phyloP scores from a whole-genome alignment of 2,329 filamentous ascomycete species.

The Seiridium cupressi region DNA sequence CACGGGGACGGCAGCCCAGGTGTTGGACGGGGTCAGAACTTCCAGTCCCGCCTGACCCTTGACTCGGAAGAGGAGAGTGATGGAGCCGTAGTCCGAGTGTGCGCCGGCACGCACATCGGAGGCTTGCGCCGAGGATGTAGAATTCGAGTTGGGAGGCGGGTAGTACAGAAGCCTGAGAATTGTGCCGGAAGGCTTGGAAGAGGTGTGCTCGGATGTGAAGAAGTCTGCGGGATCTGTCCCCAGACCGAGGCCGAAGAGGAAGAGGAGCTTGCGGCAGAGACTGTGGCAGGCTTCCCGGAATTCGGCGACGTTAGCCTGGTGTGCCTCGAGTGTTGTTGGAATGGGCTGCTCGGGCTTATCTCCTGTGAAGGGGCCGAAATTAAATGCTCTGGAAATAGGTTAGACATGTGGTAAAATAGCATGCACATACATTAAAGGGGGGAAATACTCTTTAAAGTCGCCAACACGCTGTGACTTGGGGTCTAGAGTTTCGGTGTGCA shows the following conservation, averaged over 20 bases:
- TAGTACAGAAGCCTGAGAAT: conserved; percentile 74
- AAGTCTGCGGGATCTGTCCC: conserved; percentile 55
- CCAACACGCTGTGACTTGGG: conserved; percentile 78
- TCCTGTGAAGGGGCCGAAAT: conserved; percentile 75
- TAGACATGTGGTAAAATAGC: too few relatives aligned
- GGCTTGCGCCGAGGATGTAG: conserved; percentile 39
- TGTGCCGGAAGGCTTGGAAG: conserved; percentile 46
- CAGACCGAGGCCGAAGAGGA: conserved; percentile 76
- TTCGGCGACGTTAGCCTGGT: conserved; percentile 58
- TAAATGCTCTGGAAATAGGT: conserved; percentile 52
- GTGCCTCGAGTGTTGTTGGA: conserved; percentile 58
- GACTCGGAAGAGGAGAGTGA: conserved; percentile 81
- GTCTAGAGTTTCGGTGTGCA: conserved; percentile 87
- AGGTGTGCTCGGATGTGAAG: conserved; percentile 52
- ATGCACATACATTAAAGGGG: neutral
- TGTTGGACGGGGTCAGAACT: conserved; percentile 59
- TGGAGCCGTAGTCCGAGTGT: conserved; percentile 80
- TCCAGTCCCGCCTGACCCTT: conserved; percentile 84
- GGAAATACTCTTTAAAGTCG: conserved; percentile 79
- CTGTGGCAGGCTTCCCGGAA: conserved; percentile 72
- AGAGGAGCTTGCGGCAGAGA: conserved; percentile 71
- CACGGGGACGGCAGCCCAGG: conserved; percentile 67
- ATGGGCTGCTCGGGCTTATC: conserved; percentile 75
- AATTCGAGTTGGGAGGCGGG: conserved; percentile 47
- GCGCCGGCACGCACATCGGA: conserved; percentile 82